A percentile compares a stretch with the other conserved stretches of the same genome.
phyloP scores from a whole-genome alignment of 2,329 filamentous ascomycete genomes.

The Anisogramma anomala region DNA sequence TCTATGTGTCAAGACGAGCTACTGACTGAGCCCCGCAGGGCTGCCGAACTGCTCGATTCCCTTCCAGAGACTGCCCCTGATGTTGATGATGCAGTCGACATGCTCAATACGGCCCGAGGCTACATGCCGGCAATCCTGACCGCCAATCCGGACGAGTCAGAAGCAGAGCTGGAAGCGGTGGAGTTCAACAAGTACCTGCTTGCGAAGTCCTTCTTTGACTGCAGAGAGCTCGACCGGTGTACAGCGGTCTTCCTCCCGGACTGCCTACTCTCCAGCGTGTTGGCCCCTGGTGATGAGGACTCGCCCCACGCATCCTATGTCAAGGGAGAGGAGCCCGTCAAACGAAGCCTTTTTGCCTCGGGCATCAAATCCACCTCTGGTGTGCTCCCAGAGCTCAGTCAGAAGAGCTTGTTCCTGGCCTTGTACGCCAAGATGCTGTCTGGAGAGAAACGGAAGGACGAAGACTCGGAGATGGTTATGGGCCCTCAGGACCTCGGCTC shows the following conservation, averaged over 20 bases:
- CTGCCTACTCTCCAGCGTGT: constrained; percentile 56
- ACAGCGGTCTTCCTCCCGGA: constrained; percentile 80
- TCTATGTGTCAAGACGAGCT: neutral
- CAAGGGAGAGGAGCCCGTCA: constrained; percentile 47
- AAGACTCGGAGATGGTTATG: constrained; percentile 94
- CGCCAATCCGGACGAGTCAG: constrained; percentile 54
- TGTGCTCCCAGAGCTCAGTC: constrained; percentile 53
- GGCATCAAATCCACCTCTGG: constrained; percentile 14
- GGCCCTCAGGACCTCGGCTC: constrained; percentile 82
- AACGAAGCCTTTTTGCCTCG: constrained; percentile 8
- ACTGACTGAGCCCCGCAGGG: constrained; percentile 43
- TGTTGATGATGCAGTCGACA: constrained; percentile 37
- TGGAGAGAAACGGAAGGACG: constrained; percentile 90
- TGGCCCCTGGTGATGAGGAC: constrained; percentile 36
- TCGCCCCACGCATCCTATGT: constrained; percentile 34
- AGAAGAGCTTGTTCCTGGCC: constrained; percentile 84
- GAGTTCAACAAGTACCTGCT: constrained; percentile 78
- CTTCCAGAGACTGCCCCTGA: constrained; percentile 48
- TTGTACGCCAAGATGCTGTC: constrained; percentile 88
- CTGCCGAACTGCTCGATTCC: constrained; percentile 82
- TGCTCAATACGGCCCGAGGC: constrained; percentile 31
- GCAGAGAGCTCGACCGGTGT: constrained; percentile 87
- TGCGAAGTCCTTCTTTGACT: constrained; percentile 91
- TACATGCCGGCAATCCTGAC: constrained; percentile 38
- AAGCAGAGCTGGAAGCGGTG: constrained; percentile 63